Evolutionary conservation across 805 yeast species (phyloP).

Genomic region (Wickerhamia fluorescens): DNA sequence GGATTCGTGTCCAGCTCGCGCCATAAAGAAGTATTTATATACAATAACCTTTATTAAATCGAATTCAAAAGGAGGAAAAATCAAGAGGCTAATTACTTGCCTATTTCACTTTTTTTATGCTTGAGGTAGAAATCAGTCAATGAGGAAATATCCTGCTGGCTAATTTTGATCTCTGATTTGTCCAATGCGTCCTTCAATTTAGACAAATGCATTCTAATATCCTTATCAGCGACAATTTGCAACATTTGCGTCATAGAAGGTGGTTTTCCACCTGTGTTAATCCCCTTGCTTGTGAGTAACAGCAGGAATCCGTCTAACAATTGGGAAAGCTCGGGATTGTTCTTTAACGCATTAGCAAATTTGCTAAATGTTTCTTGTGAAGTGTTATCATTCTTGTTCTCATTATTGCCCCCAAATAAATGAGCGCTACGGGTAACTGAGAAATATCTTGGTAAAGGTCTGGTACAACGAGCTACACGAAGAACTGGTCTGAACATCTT

Average conservation of each 20-base stretch:
- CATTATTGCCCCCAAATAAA: too few relatives aligned
- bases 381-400: too few relatives aligned
- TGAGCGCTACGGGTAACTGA: too few relatives aligned
- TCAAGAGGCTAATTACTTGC: neutral
- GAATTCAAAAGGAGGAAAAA: neutral
- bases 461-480: too few relatives aligned
- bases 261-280: constrained; percentile 20
- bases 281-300: constrained; percentile 26
- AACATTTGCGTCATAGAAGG: constrained; percentile 32
- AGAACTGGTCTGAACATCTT: too few relatives aligned
- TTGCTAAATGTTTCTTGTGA: constrained; percentile 5
- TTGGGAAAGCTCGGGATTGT: constrained; percentile 24
- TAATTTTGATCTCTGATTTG: constrained; percentile 22
- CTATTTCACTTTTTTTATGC: constrained; percentile 5
- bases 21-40: too few relatives aligned
- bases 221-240: constrained; percentile 29
- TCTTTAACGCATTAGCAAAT: constrained; percentile 6
- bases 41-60: too few relatives aligned
- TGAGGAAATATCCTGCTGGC: constrained; percentile 26
- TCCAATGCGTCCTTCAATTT: constrained; percentile 26
- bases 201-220: constrained; percentile 22
- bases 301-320: constrained; percentile 25
- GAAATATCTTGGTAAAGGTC: too few relatives aligned
- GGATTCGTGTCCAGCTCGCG: too few relatives aligned
- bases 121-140: constrained; percentile 18